Conservation (phyloP, 495 filamentous ascomycete species). For the Aspergillus avenaceus region DNA sequence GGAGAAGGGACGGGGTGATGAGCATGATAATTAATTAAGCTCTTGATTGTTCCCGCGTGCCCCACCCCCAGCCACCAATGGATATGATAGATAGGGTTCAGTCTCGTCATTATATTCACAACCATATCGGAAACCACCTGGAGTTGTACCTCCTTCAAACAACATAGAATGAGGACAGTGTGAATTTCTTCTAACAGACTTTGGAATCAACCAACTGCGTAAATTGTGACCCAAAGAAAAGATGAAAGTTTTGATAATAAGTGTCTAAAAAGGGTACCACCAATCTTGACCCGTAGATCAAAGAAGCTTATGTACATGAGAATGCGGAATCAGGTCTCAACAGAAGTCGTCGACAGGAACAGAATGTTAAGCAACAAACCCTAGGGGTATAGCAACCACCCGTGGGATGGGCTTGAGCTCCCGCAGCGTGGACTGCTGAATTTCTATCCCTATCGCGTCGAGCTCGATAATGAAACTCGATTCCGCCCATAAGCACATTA, state of each 20-base stretch:
- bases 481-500: constrained; percentile 27
- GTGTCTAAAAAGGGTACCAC: constrained; percentile 28
- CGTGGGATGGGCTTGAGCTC: constrained; percentile 13
- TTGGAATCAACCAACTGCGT: no score
- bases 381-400: constrained; percentile 11
- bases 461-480: constrained; percentile 27
- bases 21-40: no score
- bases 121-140: no score
- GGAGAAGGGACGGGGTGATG: constrained; percentile 4
- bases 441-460: constrained; percentile 11
- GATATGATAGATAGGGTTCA: neutral
- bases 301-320: constrained; percentile 44
- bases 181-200: no score
- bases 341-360: constrained; percentile 9
- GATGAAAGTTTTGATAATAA: constrained; percentile 7
- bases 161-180: neutral
- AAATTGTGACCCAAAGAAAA: neutral
- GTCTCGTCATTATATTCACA: no score
- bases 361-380: constrained; percentile 8
- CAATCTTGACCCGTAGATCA: constrained; percentile 29
- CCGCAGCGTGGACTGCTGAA: constrained; percentile 11
- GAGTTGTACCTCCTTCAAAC: no score
- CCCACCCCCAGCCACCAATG: neutral
- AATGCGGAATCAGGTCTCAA: constrained; percentile 20
- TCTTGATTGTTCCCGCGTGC: neutral